Conservation (phyloP, 139 green algal genomes). For the Tetradesmus lagerheimii region DNA sequence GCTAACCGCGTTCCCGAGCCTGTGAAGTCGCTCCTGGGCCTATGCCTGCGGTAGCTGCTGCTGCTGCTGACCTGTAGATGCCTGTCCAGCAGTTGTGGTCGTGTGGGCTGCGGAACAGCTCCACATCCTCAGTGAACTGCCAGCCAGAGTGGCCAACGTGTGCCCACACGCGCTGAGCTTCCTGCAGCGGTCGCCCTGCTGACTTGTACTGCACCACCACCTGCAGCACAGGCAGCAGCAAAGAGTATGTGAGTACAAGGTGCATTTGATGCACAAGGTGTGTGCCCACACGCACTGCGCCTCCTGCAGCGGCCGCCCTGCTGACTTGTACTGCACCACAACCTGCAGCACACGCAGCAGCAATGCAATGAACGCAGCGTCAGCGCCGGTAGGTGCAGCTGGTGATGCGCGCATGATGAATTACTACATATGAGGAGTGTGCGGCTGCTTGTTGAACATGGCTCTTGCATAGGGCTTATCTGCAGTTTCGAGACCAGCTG, state of each 20-base stretch:
- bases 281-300: conserved; percentile 40
- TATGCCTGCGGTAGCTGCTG: background rate
- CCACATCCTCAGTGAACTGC: conserved; percentile 35
- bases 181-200: conserved; percentile 1
- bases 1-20: too few species aligned
- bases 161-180: conserved; percentile 31
- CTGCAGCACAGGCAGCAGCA: background rate
- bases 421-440: too few species aligned
- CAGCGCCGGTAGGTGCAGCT: too few species aligned
- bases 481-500: too few species aligned
- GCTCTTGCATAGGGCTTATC: too few species aligned
- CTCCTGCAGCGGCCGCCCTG: conserved; percentile 1
- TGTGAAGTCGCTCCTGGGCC: background rate
- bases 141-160: conserved; percentile 45
- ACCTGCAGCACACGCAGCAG: conserved; percentile 15
- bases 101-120: conserved; percentile 20
- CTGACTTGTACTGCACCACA: conserved; percentile 39
- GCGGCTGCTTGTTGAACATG: too few species aligned
- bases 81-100: conserved; percentile 28
- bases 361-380: too few species aligned
- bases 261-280: background rate
- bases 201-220: conserved; percentile 41
- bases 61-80: conserved; percentile 32
- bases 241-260: too few species aligned
- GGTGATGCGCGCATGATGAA: too few species aligned